phyloP scores from a whole-genome alignment of 441 rosid species.

The Gossypium trilobum region DNA sequence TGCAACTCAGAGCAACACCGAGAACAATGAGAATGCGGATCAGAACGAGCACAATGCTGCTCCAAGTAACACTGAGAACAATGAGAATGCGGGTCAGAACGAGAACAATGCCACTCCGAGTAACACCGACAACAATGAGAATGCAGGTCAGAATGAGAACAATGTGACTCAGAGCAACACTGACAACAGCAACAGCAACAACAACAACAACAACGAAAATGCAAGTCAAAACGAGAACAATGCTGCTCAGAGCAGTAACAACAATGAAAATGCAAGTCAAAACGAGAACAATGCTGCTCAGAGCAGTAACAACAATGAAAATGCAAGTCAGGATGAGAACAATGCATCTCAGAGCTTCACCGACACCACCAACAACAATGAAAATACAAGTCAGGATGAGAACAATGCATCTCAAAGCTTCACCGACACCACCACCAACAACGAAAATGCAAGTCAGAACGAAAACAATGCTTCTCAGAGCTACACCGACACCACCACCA shows the following conservation, averaged over 20 bases:
- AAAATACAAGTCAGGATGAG: background rate
- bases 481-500: background rate
- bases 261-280: background rate
- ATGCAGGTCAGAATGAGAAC: background rate
- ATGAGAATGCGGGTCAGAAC: background rate
- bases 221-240: background rate
- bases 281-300: slow-evolving; percentile 3
- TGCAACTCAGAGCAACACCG: background rate
- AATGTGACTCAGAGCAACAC: background rate
- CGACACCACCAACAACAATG: background rate
- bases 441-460: background rate
- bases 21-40: background rate
- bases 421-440: background rate
- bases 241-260: background rate
- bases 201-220: background rate
- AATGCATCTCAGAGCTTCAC: background rate
- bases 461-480: slow-evolving; percentile 2
- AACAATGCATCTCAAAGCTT: background rate
- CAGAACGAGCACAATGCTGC: background rate
- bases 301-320: background rate
- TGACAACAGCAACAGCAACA: background rate
- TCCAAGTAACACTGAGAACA: background rate
- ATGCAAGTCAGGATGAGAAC: background rate
- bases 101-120: background rate
- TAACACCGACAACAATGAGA: background rate